Evolutionary conservation across 768 basidiomycete genomes (phyloP), one percentile per base, ranked within the genome.

Genomic region (Tricholoma bakamatsutake): DNA sequence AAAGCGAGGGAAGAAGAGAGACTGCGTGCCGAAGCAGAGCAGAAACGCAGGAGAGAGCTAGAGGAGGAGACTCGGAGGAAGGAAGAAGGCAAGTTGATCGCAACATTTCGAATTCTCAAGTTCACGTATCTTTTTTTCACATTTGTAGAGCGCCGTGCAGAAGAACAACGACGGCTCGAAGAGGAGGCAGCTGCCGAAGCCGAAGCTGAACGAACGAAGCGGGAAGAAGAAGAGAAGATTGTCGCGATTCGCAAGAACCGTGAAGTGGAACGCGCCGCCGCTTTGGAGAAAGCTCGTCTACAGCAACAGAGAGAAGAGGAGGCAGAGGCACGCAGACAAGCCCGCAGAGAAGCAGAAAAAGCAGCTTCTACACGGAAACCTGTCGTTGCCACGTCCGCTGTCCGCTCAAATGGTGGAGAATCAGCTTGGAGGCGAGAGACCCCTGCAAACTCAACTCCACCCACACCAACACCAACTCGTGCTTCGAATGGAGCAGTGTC

Each of bases 221-320:
- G 73, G 52, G 79, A 82, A 62, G 84, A 76, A 47, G 87, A 90
- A 62, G 90, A 83, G 60, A 80, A 77, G 35, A 60, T 62, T 0
- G 71, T 69, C 1, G 79, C 74, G 1, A 58, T 71, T 27, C 86
- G 87, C 49, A 81, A 78, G 55, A 65, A 77, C 46, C 83, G 78
- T 24, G 76, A 79, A 52, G 71, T 63, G 27, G 78, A 80, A 54
- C 76, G 80, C 39, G 78, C 77, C 13, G 81, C 78, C 13, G 76
- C 74, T 0, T 15, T 69, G 12, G 84, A 88, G 54, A 69, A 78
- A 27, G 83, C 82, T 1, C 81, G 79, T n/a, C 71, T 77, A 50
- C 87, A 82, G 59, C 71, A 70, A 11, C 80, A 84, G 61, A 79
- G 85, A 37, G 89, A 88, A 62, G 83, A 85, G n/a, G 87, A 89